Evolutionary conservation across 2,329 filamentous ascomycete species (phyloP), one percentile per base, ranked within the genome.

Genomic region (Aspergillus versicolor): DNA sequence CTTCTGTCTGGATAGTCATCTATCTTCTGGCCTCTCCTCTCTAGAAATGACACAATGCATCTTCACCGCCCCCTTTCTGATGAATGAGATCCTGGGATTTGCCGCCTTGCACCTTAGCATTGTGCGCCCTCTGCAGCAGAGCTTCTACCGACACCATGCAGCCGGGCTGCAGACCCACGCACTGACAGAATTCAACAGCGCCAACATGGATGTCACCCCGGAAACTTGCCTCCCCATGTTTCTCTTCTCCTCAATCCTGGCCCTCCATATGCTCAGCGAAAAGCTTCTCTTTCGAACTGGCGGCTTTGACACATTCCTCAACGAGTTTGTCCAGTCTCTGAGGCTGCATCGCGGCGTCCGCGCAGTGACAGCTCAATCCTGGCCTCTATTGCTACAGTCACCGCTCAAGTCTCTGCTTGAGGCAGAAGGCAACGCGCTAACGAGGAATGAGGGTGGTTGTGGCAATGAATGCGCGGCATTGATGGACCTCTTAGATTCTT

Each of bases 11-110:
- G 12, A 45, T 27, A 21, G 5, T 4, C 40, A 17, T n/a, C n/a
- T 42, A n/a, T 17, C 13, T 42, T 17, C n/a, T 30, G 12, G 9
- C 2, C 3, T 21, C 5, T 45, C 11, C 12, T 27, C 43, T 27
- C 43, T 30, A 3, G 43, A 27, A 32, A 19, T 47, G 44, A 32
- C 22, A 4, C 21, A 47, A 13, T 4, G 24, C 12, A 34, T 32
- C 19, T 19, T 47, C 24, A n/a, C 24, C 13, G 63, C 50, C 3
- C 79, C 77, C 1, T 82, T 77, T 54, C 73, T 80, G 5, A 74
- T 82, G 60, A 77, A 82, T 54, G 72, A 81, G 60, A 52, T 81
- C 4, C 72, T 82, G 9, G 80, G 78, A 37, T 61, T 79, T 43
- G 70, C 77, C 4, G 78, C 80, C 5, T 67, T 77, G 3, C 77